Evolutionary conservation across 305 asterid species (phyloP), one percentile per base, ranked within the genome.

Genomic region (Stenogyne calaminthoides): DNA sequence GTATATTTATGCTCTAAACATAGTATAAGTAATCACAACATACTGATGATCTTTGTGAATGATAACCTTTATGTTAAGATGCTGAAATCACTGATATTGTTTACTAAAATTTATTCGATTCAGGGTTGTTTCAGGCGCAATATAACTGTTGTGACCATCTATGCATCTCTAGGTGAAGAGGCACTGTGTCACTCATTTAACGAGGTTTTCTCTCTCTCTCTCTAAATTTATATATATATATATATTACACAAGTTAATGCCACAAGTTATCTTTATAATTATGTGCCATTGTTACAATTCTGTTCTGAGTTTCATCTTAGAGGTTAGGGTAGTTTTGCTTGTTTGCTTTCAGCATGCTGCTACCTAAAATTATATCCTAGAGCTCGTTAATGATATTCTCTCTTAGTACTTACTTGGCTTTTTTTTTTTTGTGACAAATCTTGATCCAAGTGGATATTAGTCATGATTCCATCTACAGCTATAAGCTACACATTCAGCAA

Each of bases 61-160:
- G 12, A 64, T 69, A 51, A 70, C 37, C 39, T 5, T 57, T 55
- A 18, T 9, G 9, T 63, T 37, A 9, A 25, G 16, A 58, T 57
- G 71, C 70, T 59, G 57, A 62, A 40, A 39, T 29, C 22, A 44
- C 59, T 71, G 68, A 64, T 72, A 27, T 40, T 70, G 22, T 52
- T 72, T n/a, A 46, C 25, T 68, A 5, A 56, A 20, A 11, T 70
- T 84, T 71, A 22, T 73, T 75, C 78, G 73, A 58, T 1, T 76
- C 91, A 95, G 98, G 96, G 85, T 66, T 95, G 97, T 81, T 95
- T 95, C 87, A 86, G 99, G 87, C 97, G 89, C 80, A 95, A 95
- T 80, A 89, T 87, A 82, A 85, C 96, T 52, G 98, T 95, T 49
- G 99, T 95, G 76, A 95, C 99, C 71, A 95, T 95, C 63, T 95